Base-by-base conservation (phyloP, 805 yeast genomes). In the Teunomyces gatunensis region DNA sequence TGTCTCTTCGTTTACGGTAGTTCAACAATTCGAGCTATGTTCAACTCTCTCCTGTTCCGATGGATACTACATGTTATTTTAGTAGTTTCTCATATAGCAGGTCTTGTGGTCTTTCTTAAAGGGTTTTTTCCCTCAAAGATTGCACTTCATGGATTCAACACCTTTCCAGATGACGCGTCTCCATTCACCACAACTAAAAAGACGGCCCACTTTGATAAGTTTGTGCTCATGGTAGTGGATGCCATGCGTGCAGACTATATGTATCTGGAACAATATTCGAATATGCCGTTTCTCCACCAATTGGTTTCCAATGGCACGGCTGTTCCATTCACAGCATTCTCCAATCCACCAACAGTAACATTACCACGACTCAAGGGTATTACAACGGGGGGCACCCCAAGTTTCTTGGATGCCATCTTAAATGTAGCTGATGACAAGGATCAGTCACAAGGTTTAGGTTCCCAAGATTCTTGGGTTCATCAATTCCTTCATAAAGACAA, bases 261-360 rank as follows among this genome's bases (percentile, higher is more conserved):
- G 65, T 92, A 80, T 59, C 77, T 87, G 1, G 69, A 78, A 11
- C 57, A 68, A 2, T 47, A 55, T 13, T 89, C 97, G 0, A 60
- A 78, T 6, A 88, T 94, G 87, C 36, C 58, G 0, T 81, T 79
- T 57, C 77, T 87, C 0, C 98, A 92, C 54, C 52, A 66, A 1
- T 66, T 91, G 48, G 69, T 92, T 6, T 75, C 79, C 45, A 54
- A 73, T 0, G 95, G 96, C 9, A 57, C 74, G 30, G 98, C 94
- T 0, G 58, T 91, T 43, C 97, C 97, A 0, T 91, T 82, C 64
- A 94, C 99, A 0, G 96, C 96, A 0, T 87, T 75, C 62, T 85
- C 97, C 1, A 87, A 87, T 53, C 98, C 99, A 1, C 99, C 99
- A 2, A 94, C 99, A 0, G 99, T 94, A 7, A 94, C 99, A 0